Evolutionary conservation across 1,284 basidiomycete genomes (phyloP).

Genomic region (Earliella scabrosa): DNA sequence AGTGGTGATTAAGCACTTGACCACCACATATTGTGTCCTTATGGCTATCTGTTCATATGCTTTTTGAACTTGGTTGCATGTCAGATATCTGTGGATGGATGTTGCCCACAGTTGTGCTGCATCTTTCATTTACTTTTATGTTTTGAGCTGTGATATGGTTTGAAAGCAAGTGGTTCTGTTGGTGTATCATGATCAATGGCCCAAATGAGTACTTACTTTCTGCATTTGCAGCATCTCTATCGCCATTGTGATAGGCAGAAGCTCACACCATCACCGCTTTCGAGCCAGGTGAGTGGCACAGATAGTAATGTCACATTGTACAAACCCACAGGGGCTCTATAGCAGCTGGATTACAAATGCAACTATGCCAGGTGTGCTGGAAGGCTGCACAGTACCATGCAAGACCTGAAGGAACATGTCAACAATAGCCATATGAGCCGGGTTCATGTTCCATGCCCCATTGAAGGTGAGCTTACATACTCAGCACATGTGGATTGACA

Average conservation of each 20-base stretch:
- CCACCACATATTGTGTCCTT: conserved; percentile 2
- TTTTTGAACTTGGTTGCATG: too few species aligned
- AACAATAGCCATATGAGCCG: conserved; percentile 26
- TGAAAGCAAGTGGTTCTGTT: too few species aligned
- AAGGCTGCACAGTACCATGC: conserved; percentile 16
- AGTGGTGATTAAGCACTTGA: neutral
- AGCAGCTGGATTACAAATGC: conserved; percentile 31
- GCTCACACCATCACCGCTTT: neutral
- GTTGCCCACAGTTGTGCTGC: too few species aligned
- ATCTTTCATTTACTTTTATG: too few species aligned
- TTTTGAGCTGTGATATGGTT: too few species aligned
- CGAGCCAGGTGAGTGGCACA: conserved; percentile 1
- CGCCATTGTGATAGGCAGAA: conserved; percentile 8
- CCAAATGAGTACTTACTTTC: neutral
- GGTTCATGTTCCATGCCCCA: conserved; percentile 26
- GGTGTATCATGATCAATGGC: neutral
- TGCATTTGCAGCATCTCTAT: conserved; percentile 18
- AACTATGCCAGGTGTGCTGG: conserved; percentile 22
- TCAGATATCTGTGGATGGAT: too few species aligned
- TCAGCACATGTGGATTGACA: neutral
- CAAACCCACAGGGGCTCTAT: neutral
- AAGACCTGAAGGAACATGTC: conserved; percentile 26
- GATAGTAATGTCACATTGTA: neutral
- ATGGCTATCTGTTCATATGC: too few species aligned
- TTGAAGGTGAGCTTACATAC: conserved; percentile 16